Evolutionary conservation across 495 filamentous ascomycete species (phyloP).

Genomic region (Glarea lozoyensis): DNA sequence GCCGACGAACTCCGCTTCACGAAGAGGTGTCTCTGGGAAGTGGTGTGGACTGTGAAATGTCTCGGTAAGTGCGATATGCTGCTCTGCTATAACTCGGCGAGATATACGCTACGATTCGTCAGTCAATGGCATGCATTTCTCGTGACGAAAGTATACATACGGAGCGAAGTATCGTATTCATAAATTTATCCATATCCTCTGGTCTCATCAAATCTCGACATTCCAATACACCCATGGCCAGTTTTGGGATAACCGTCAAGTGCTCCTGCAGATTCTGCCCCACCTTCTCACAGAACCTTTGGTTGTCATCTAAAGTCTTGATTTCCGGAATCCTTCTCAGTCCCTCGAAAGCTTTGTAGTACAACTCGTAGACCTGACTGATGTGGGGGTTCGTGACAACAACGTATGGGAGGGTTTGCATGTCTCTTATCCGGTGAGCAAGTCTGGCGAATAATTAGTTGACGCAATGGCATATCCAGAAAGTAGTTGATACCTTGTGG

Average conservation of each 20-base stretch:
- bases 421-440: conserved; percentile 90
- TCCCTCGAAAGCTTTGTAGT: conserved; percentile 89
- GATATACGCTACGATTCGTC: conserved; percentile 65
- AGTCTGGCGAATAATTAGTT: conserved; percentile 40
- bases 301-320: conserved; percentile 82
- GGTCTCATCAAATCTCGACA: conserved; percentile 68
- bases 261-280: conserved; percentile 75
- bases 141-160: conserved; percentile 34
- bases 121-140: conserved; percentile 3
- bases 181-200: conserved; percentile 81
- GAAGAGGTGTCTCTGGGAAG: conserved; percentile 62
- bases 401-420: conserved; percentile 93
- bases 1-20: conserved; percentile 78
- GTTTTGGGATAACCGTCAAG: conserved; percentile 82
- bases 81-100: conserved; percentile 92
- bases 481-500: conserved; percentile 57
- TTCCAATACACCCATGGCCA: conserved; percentile 91
- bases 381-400: conserved; percentile 94
- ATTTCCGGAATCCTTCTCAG: conserved; percentile 79
- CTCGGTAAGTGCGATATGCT: conserved; percentile 93
- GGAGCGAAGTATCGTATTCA: conserved; percentile 87
- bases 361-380: conserved; percentile 90
- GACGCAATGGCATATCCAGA: neutral
- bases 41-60: conserved; percentile 92
- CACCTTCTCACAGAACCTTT: conserved; percentile 75